Base-by-base conservation (phyloP, 2,329 filamentous ascomycete species). In the Diaporthe citrichinensis region DNA sequence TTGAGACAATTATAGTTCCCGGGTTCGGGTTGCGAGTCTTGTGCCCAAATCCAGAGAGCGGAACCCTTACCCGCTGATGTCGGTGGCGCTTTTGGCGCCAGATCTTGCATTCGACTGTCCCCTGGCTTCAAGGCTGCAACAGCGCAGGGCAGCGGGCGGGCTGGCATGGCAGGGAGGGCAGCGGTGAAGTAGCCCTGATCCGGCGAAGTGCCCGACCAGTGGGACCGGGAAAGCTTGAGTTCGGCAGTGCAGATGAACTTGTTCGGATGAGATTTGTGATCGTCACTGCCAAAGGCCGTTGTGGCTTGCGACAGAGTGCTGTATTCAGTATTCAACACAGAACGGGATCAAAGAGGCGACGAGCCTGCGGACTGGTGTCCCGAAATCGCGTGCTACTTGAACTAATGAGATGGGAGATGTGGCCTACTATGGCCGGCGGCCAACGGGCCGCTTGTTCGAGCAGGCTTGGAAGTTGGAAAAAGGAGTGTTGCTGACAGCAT, bases 61-160 rank as follows among this genome's bases (percentile, higher is more conserved):
- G 39, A 8, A 3, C 36, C 55, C 4, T 57, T 62, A 12, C 4
- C 51, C 15, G 73, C 28, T 74, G 73, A 71, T 74, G 67, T 74
- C 55, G 68, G 73, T 74, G 73, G 73, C 65, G 73, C 67, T 25
- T 28, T 74, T 71, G 72, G 58, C 71, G 58, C 41, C 34, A 65
- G 25, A 57, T 68, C 65, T 41, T 41, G 31, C 36, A 71, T 58
- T 46, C 25, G 25, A 44, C 25, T 34, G 31, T 51, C 71, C 71
- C 58, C 58, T 55, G 58, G 25, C 49, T 25, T 55, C 46, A 51
- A 36, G 71, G 57, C 58, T 44, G 58, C 58, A 53, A 53, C n/a
- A 72, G 44, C 69, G 69, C 53, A 44, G 39, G 20, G 23, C 31
- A 62, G 71, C 62, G 65, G 65, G 65, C 46, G 20, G 46, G 49